phyloP scores from a whole-genome alignment of 2,329 filamentous ascomycete species.

The Fusarium ambrosium region DNA sequence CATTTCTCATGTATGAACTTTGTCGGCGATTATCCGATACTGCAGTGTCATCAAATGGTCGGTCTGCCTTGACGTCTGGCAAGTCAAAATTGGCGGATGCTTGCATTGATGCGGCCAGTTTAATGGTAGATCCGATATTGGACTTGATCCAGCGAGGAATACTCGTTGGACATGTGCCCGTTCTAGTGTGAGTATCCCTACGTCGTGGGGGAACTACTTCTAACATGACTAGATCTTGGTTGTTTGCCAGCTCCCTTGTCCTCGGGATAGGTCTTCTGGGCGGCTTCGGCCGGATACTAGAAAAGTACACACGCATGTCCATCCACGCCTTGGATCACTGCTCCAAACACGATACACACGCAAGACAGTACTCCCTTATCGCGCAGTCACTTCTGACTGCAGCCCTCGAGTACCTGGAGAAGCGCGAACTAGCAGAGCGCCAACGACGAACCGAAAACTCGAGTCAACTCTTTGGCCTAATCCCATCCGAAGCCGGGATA shows the following conservation, averaged over 20 bases:
- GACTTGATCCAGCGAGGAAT: conserved; percentile 58
- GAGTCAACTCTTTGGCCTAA: conserved; percentile 64
- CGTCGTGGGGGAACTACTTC: background rate
- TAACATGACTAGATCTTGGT: conserved; percentile 60
- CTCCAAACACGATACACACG: conserved; percentile 63
- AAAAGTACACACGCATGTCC: conserved; percentile 63
- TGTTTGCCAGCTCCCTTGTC: conserved; percentile 67
- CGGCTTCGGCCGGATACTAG: conserved; percentile 65
- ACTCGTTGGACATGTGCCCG: conserved; percentile 61
- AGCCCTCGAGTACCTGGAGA: conserved; percentile 62
- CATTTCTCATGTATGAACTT: conserved; percentile 69
- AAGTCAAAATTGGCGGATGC: conserved; percentile 67
- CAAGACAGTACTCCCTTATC: conserved; percentile 66
- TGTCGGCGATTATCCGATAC: conserved; percentile 59
- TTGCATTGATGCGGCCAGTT: conserved; percentile 67
- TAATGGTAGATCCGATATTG: conserved; percentile 65
- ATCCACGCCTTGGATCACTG: conserved; percentile 65
- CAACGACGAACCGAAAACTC: conserved; percentile 64
- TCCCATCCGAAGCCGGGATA: conserved; percentile 49
- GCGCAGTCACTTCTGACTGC: conserved; percentile 64
- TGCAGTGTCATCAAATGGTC: conserved; percentile 20
- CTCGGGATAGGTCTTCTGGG: conserved; percentile 65
- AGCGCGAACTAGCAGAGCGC: conserved; percentile 61
- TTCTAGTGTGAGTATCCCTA: conserved; percentile 62
- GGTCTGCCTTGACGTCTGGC: conserved; percentile 52